phyloP scores from a whole-genome alignment of 257 asterid genomes.

The Forsythia viridissima region DNA sequence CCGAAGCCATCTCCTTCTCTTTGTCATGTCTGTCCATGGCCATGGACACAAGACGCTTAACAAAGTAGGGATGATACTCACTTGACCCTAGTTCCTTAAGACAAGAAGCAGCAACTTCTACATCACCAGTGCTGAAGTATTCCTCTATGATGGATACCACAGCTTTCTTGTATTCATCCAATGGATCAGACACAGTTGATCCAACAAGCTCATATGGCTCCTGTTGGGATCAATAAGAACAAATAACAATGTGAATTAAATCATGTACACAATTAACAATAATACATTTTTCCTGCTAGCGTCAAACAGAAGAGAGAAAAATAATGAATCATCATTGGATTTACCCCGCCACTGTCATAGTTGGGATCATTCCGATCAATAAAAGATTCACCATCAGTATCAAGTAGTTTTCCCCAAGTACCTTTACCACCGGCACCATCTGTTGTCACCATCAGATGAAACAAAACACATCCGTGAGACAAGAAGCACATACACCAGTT shows the following conservation, averaged over 20 bases:
- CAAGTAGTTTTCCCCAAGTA: constrained; percentile 95
- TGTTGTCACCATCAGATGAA: constrained; percentile 39
- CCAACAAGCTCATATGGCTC: constrained; percentile 54
- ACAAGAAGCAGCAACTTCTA: constrained; percentile 80
- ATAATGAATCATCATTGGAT: not conserved
- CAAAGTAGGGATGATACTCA: constrained; percentile 87
- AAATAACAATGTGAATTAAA: not conserved
- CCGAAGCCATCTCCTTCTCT: constrained; percentile 96
- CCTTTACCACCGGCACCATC: constrained; percentile 99
- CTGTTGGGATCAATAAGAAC: constrained; percentile 24
- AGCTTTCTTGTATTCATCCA: constrained; percentile 75
- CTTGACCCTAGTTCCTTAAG: constrained; percentile 81
- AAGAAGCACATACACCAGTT: not conserved
- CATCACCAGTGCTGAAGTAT: constrained; percentile 88
- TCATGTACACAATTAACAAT: not conserved
- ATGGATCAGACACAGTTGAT: constrained; percentile 61
- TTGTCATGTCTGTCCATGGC: constrained; percentile 90
- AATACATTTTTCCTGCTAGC: not conserved
- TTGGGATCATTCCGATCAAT: constrained; percentile 89
- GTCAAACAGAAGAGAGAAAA: not conserved
- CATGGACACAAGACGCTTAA: constrained; percentile 88
- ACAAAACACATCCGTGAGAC: constrained; percentile 12
- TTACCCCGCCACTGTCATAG: constrained; percentile 96
- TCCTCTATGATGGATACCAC: constrained; percentile 89
- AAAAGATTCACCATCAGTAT: constrained; percentile 66